A percentile compares a stretch with the other conserved stretches of the same genome.
phyloP scores from a whole-genome alignment of 352 stramenopile species.

The Phytophthora pluvialis region DNA sequence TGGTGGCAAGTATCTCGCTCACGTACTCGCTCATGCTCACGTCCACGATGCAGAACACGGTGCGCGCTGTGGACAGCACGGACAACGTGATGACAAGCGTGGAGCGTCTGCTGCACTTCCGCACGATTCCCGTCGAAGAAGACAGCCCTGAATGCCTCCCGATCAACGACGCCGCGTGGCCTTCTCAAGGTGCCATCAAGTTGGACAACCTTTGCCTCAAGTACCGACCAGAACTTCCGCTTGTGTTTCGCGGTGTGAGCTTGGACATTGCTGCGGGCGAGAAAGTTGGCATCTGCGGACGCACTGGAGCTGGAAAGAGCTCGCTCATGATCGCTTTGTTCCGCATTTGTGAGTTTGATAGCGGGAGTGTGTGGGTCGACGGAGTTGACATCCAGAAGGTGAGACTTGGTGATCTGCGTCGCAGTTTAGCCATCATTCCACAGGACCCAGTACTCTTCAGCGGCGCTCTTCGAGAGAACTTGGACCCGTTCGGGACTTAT shows the following conservation, averaged over 20 bases:
- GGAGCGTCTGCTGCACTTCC: constrained; percentile 23
- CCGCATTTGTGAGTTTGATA: constrained; percentile 50
- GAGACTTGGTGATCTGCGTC: constrained; percentile 46
- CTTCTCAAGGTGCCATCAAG: constrained; percentile 30
- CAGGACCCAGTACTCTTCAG: constrained; percentile 93
- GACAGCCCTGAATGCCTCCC: constrained; percentile 13
- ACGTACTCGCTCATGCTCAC: constrained; percentile 30
- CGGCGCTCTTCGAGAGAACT: constrained; percentile 89
- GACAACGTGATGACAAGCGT: constrained; percentile 31
- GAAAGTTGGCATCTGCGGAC: constrained; percentile 32
- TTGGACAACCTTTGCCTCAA: constrained; percentile 40
- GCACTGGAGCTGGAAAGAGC: constrained; percentile 30
- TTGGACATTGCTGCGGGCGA: constrained; percentile 40
- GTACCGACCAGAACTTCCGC: constrained; percentile 40
- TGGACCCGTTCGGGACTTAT: constrained; percentile 91
- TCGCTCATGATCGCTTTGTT: constrained; percentile 35
- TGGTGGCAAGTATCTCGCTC: constrained; percentile 24
- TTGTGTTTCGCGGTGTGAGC: constrained; percentile 46
- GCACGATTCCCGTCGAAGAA: constrained; percentile 17
- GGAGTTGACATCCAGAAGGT: constrained; percentile 70
- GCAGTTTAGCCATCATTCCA: constrained; percentile 61
- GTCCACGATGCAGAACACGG: constrained; percentile 26
- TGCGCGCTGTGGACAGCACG: constrained; percentile 22
- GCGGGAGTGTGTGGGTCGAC: constrained; percentile 87
- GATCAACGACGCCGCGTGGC: constrained; percentile 33